phyloP scores from a whole-genome alignment of 768 basidiomycete genomes.

The Termitomyces sp. region DNA sequence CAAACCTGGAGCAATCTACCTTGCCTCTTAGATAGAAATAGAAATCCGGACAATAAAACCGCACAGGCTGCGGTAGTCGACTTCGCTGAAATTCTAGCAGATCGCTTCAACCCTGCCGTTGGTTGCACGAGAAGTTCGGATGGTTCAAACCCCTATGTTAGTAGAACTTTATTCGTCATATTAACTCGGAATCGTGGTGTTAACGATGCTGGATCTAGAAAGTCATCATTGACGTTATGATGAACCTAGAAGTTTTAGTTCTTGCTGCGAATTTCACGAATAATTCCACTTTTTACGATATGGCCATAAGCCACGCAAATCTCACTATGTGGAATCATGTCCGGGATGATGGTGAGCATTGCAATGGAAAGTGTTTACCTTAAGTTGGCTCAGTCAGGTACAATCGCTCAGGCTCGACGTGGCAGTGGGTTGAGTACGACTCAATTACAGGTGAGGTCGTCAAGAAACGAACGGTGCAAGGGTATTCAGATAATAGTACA shows the following conservation, averaged over 20 bases:
- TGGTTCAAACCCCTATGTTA: constrained; percentile 45
- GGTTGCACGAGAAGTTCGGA: constrained; percentile 74
- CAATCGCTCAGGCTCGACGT: constrained; percentile 34
- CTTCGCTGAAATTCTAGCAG: constrained; percentile 54
- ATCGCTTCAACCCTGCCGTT: constrained; percentile 50
- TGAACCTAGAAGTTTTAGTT: constrained; percentile 70
- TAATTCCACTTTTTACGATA: constrained; percentile 50
- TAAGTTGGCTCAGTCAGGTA: background rate
- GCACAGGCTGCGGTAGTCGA: constrained; percentile 48
- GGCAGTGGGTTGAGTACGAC: constrained; percentile 66
- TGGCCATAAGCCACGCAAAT: constrained; percentile 60
- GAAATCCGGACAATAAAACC: constrained; percentile 51
- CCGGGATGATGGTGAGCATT: constrained; percentile 45
- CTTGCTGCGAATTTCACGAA: constrained; percentile 51
- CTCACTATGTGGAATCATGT: constrained; percentile 66
- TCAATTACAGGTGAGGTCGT: constrained; percentile 58
- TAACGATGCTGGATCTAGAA: constrained; percentile 11
- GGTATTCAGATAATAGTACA: constrained; percentile 58
- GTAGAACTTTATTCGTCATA: constrained; percentile 3
- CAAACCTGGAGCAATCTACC: background rate
- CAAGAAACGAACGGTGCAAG: constrained; percentile 51
- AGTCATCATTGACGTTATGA: constrained; percentile 80
- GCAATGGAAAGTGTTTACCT: background rate
- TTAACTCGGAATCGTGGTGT: background rate
- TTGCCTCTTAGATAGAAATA: constrained; percentile 14